A percentile compares a stretch with the other conserved stretches of the same genome.
phyloP scores from a whole-genome alignment of 768 basidiomycete species.

The Pulveroboletus sp. region DNA sequence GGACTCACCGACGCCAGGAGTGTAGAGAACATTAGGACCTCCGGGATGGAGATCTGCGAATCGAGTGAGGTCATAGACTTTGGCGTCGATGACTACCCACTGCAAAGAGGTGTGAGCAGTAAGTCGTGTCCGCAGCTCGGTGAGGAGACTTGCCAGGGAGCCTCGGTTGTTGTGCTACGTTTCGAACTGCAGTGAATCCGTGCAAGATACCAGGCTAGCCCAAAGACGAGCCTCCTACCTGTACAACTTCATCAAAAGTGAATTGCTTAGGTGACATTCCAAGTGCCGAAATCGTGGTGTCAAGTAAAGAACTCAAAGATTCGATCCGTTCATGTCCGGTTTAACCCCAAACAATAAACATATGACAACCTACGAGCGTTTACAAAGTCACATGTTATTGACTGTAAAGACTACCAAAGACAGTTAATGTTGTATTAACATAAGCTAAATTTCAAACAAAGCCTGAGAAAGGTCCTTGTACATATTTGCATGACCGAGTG shows the following conservation, averaged over 20 bases:
- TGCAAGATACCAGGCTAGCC: background rate
- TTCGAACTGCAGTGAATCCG: background rate
- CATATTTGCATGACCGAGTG: background rate
- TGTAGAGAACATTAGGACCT: slow-evolving; percentile 68
- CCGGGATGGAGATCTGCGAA: slow-evolving; percentile 86
- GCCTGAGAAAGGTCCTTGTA: background rate
- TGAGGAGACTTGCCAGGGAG: slow-evolving; percentile 53
- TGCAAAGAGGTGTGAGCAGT: slow-evolving; percentile 25
- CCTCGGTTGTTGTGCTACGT: slow-evolving; percentile 81
- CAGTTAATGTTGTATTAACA: background rate
- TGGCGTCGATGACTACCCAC: slow-evolving; percentile 81
- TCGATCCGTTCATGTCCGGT: too few relatives aligned
- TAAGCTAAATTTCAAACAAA: background rate
- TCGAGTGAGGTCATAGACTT: slow-evolving; percentile 75
- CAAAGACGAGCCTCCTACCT: slow-evolving; percentile 41
- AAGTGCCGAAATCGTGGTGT: background rate
- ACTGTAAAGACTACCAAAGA: background rate
- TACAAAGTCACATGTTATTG: background rate
- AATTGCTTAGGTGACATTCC: slow-evolving; percentile 34
- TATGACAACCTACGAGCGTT: background rate
- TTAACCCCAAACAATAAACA: background rate
- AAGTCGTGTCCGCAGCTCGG: background rate
- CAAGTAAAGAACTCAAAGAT: background rate
- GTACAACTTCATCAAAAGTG: slow-evolving; percentile 57
- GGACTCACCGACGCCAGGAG: slow-evolving; percentile 56